A percentile compares a stretch with the other conserved stretches of the same genome.
These are phyloP conservation scores for Oenanthe sinensis DNA, from an alignment of 129 eudicot genomes.

Conservation along the genomic window DNA sequence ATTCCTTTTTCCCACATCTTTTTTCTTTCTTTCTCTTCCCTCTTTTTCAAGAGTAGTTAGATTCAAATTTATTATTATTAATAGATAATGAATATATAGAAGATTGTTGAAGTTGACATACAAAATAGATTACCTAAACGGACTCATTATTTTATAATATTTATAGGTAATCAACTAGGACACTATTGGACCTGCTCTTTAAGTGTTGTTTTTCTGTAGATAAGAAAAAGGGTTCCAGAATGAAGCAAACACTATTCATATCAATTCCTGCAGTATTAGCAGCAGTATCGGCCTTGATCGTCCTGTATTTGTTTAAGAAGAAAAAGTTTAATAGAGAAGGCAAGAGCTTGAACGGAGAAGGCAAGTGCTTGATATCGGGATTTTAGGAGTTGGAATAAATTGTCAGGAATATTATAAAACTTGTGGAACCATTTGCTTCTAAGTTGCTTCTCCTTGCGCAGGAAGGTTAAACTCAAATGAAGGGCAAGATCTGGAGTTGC, in stretches of 20 bases:
- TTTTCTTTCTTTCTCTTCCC: no score
- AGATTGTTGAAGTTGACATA: no score
- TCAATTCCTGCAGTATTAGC: background rate
- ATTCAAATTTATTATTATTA: no score
- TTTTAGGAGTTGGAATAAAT: background rate
- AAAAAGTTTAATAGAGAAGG: background rate
- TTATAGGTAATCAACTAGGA: no score
- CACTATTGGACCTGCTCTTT: background rate
- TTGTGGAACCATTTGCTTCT: background rate
- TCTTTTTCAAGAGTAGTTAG: no score
- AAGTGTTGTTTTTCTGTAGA: background rate
- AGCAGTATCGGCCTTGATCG: background rate
- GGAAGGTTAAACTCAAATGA: background rate
- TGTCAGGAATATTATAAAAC: background rate
- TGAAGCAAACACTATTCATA: background rate
- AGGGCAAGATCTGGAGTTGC: conserved; percentile 5
- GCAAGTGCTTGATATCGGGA: background rate
- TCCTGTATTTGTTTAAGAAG: background rate
- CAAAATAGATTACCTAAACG: no score
- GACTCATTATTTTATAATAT: no score
- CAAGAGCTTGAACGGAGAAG: background rate
- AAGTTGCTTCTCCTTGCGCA: background rate
- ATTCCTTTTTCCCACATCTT: no score
- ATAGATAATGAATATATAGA: no score
- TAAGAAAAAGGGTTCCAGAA: background rate